These are phyloP conservation scores for Corchorus olitorius DNA, from an alignment of 345 rosid species.

Conservation along the genomic window DNA sequence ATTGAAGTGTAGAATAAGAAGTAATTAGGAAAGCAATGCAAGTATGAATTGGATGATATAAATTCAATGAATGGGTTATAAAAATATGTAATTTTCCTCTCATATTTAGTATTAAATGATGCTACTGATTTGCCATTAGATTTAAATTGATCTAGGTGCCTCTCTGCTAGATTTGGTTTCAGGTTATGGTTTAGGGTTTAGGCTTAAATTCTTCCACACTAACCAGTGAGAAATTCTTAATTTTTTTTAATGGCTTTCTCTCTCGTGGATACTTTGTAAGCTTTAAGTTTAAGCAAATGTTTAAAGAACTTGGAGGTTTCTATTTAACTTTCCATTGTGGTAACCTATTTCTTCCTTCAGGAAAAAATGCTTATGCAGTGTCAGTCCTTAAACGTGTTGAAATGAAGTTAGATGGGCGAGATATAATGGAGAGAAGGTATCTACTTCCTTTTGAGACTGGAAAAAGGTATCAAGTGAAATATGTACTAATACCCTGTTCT, in stretches of 20 bases:
- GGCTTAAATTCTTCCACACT: neutral
- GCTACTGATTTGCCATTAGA: neutral
- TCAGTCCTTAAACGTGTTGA: conserved; percentile 76
- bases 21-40: neutral
- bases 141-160: neutral
- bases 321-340: neutral
- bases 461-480: neutral
- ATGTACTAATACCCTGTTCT: neutral
- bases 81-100: neutral
- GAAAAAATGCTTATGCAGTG: conserved; percentile 84
- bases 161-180: neutral
- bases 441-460: conserved; percentile 12
- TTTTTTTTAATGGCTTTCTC: neutral
- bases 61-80: neutral
- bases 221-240: neutral
- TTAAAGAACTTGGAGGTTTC: neutral
- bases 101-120: neutral
- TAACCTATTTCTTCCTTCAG: conserved; percentile 34
- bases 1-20: neutral
- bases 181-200: neutral
- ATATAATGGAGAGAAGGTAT: conserved; percentile 68
- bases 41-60: neutral
- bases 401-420: conserved; percentile 83
- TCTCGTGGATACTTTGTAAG: neutral
- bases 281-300: neutral